Evolutionary conservation across 768 basidiomycete genomes (phyloP), one percentile per base, ranked within the genome.

Genomic region (Pholiota molesta): DNA sequence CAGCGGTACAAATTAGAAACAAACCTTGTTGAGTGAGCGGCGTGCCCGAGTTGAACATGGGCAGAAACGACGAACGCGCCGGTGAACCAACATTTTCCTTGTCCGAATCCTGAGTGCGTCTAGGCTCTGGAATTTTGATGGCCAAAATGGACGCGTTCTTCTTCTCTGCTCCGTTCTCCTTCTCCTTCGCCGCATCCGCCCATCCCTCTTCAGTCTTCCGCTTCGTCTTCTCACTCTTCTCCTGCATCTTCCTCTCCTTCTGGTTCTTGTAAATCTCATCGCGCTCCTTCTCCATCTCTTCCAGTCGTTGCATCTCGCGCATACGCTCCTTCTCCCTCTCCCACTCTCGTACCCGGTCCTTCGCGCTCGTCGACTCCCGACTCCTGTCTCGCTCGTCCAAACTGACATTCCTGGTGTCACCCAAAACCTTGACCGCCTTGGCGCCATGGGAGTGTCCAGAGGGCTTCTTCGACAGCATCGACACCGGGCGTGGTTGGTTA

Each of bases 321-420:
- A 91, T 73, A 62, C 89, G 77, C 73, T 87, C 81, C 37, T 83
- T 81, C 72, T 91, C 90, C 44, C 86, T 77, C 70, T 92, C 90
- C 90, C 91, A 92, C 66, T 91, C 90, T 65, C 79, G 79, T 65
- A 92, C 87, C 11, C 91, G 79, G 61, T 90, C 84, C 60, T 81
- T 82, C 17, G 82, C 83, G 57, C 74, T 78, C 49, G 82, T 83
- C 56, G 80, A 81, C 61, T 76, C 79, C 52, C 78, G 78, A 10
- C 65, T 71, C 62, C 68, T 71, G 19, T 66, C 68, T 33, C 59
- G 59, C 51, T 65, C 64, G n/a, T 66, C 63, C 3, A 42, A 4
- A 44, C 47, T 67, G 17, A 54, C 57, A 55, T 66, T 69, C 35
- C 54, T 63, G 14, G 61, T 21, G 19, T 70, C 69, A 6, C 71